phyloP scores from a whole-genome alignment of 2,329 filamentous ascomycete species.

The Fusarium odoratissimum region DNA sequence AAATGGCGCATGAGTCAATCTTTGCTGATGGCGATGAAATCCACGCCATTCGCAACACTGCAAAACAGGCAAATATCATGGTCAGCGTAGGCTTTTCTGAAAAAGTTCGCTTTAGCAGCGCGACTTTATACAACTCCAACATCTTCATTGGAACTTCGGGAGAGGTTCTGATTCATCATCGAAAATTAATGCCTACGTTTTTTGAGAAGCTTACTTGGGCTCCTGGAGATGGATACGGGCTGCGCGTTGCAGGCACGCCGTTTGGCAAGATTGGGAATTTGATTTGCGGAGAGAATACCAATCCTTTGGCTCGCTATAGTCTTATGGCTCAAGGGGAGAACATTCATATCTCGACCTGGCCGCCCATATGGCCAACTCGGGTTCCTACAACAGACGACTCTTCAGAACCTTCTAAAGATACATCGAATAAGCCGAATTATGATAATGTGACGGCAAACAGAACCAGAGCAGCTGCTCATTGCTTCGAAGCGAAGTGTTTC shows the following conservation, averaged over 20 bases:
- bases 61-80: slow-evolving; percentile 51
- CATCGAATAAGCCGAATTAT: slow-evolving; percentile 53
- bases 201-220: slow-evolving; percentile 68
- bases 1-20: slow-evolving; percentile 58
- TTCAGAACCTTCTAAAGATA: accelerated
- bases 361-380: slow-evolving; percentile 64
- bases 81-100: slow-evolving; percentile 65
- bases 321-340: slow-evolving; percentile 67
- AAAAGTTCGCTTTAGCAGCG: slow-evolving; percentile 55
- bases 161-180: slow-evolving; percentile 61
- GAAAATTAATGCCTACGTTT: slow-evolving; percentile 67
- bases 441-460: slow-evolving; percentile 65
- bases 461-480: slow-evolving; percentile 64
- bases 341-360: slow-evolving; percentile 67
- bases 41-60: slow-evolving; percentile 52
- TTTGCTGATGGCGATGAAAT: slow-evolving; percentile 61
- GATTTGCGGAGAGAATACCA: slow-evolving; percentile 70
- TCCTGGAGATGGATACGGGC: slow-evolving; percentile 62
- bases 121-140: slow-evolving; percentile 64
- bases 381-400: background rate
- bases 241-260: slow-evolving; percentile 58
- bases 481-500: slow-evolving; percentile 69
- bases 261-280: slow-evolving; percentile 61
- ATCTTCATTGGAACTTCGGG: slow-evolving; percentile 59
- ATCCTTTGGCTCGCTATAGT: slow-evolving; percentile 63